Percentiles rank a stretch among this genome's conserved stretches.
phyloP scores from a whole-genome alignment of 163 green algal species.

The Prototheca cutis region DNA sequence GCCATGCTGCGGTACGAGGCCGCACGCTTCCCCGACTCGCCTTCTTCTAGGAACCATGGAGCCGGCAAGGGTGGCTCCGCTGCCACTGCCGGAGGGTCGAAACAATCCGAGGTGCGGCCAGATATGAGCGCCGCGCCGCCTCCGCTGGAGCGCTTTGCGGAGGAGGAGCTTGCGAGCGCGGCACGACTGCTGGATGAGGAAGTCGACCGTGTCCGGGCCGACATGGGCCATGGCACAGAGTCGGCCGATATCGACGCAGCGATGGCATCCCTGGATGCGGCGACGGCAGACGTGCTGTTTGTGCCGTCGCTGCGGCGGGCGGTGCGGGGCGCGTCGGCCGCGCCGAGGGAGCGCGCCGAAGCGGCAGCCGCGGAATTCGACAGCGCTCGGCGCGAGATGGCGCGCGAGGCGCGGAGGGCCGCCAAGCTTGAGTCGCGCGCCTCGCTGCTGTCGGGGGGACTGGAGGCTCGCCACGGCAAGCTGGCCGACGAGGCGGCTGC shows the following conservation, averaged over 20 bases:
- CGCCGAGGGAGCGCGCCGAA: not conserved
- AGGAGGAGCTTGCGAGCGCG: not conserved
- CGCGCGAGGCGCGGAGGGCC: constrained; percentile 51
- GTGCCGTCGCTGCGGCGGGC: not conserved
- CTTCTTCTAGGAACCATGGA: no score
- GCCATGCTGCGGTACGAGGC: constrained; percentile 5
- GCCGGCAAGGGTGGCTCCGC: no score
- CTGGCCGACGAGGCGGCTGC: constrained; percentile 24
- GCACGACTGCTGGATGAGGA: not conserved
- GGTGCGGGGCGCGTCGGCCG: not conserved
- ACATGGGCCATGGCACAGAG: not conserved
- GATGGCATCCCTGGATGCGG: not conserved
- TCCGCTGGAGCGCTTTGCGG: not conserved
- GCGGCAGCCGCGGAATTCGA: constrained; percentile 25
- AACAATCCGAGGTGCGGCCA: no score
- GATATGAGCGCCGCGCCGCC: no score
- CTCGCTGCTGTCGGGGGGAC: constrained; percentile 26
- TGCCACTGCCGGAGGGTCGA: no score
- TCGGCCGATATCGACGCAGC: not conserved
- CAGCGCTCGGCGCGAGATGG: constrained; percentile 55
- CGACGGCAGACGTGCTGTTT: not conserved
- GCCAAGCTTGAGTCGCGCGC: constrained; percentile 63
- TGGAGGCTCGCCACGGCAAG: constrained; percentile 34
- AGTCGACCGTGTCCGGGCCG: not conserved
- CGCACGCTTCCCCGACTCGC: not conserved